phyloP scores from a whole-genome alignment of 768 basidiomycete species.

The Mycena crocata region DNA sequence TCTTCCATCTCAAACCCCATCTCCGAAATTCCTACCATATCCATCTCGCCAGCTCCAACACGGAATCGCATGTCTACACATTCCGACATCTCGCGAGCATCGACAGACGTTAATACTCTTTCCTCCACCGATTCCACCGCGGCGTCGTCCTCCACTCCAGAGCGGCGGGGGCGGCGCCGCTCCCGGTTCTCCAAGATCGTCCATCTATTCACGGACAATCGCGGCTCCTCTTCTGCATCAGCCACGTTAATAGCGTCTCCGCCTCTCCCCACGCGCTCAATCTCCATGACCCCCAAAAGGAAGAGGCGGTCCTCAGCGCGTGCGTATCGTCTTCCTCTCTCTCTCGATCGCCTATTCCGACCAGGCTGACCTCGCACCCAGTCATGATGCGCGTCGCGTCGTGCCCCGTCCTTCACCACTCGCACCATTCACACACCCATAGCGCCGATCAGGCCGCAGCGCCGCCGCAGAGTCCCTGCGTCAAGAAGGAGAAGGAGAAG shows the following conservation, averaged over 20 bases:
- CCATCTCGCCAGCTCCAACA: conserved; percentile 20
- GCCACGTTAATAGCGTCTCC: background rate
- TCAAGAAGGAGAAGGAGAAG: conserved; percentile 2
- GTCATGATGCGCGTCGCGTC: conserved; percentile 25
- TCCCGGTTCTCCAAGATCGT: conserved; percentile 25
- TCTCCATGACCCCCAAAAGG: background rate
- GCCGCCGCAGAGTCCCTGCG: background rate
- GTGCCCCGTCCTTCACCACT: conserved; percentile 24
- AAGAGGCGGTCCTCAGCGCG: conserved; percentile 14
- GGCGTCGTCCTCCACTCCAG: background rate
- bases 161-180: conserved; percentile 6
- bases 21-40: conserved; percentile 10
- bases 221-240: background rate
- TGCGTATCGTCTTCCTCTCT: conserved; percentile 5
- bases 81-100: conserved; percentile 9
- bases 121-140: background rate
- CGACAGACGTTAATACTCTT: conserved; percentile 14
- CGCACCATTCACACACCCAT: conserved; percentile 1
- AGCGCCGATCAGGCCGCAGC: background rate
- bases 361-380: background rate
- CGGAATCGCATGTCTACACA: conserved; percentile 9
- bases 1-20: background rate
- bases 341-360: background rate
- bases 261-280: background rate
- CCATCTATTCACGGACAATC: conserved; percentile 25